Evolutionary conservation across 768 basidiomycete genomes (phyloP).

Genomic region (Kondoa subrosea): DNA sequence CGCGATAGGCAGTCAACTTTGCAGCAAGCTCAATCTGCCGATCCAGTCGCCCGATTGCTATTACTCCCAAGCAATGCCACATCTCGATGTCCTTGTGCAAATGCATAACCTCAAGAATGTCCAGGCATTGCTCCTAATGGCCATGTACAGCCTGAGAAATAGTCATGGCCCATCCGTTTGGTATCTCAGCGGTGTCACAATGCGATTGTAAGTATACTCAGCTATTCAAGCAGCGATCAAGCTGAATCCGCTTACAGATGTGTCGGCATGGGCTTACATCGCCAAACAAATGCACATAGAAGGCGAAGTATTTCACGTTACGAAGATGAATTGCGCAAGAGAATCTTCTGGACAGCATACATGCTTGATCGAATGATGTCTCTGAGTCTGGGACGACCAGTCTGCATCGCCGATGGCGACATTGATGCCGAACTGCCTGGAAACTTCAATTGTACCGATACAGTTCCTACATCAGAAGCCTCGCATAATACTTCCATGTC

Average conservation of each 20-base stretch:
- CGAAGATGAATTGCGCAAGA: slow-evolving; percentile 24
- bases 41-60: slow-evolving; percentile 24
- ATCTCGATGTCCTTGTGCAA: slow-evolving; percentile 27
- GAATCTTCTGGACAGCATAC: slow-evolving; percentile 29
- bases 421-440: slow-evolving; percentile 1
- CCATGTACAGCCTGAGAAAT: slow-evolving; percentile 20
- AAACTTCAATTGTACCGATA: slow-evolving; percentile 1
- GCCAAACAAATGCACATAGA: slow-evolving; percentile 11
- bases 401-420: slow-evolving; percentile 1
- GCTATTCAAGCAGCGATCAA: slow-evolving; percentile 24
- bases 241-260: slow-evolving; percentile 4
- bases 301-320: slow-evolving; percentile 17
- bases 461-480: background rate
- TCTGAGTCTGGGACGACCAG: background rate
- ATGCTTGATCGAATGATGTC: background rate
- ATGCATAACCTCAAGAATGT: slow-evolving; percentile 29
- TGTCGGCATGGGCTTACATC: background rate
- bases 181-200: slow-evolving; percentile 27
- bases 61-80: slow-evolving; percentile 28
- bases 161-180: slow-evolving; percentile 20
- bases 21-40: slow-evolving; percentile 22
- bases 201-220: slow-evolving; percentile 27
- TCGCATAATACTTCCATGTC: background rate
- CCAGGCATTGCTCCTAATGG: slow-evolving; percentile 25
- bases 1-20: slow-evolving; percentile 18